A percentile compares a stretch with the other conserved stretches of the same genome.
Evolutionary conservation across 352 stramenopile genomes (phyloP).

Genomic region (Phytopythium cucurbitacearum): DNA sequence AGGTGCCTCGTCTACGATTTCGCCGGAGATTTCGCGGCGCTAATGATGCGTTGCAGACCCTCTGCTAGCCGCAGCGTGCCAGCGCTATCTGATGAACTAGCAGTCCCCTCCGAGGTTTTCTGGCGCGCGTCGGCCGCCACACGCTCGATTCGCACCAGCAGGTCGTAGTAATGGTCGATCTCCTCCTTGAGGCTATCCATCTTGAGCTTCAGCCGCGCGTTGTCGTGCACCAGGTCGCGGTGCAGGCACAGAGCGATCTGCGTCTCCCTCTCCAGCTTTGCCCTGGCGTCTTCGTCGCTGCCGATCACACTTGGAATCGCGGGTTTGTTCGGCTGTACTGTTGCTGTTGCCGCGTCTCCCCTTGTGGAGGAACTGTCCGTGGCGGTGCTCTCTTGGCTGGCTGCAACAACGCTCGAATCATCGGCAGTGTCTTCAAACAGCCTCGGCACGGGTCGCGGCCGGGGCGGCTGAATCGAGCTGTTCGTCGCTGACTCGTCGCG

Average conservation of each 20-base stretch:
- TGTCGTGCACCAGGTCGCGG: slow-evolving; percentile 39
- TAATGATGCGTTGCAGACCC: slow-evolving; percentile 25
- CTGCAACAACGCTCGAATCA: neutral
- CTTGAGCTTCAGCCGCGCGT: slow-evolving; percentile 42
- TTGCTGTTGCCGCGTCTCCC: neutral
- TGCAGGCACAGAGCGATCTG: slow-evolving; percentile 31
- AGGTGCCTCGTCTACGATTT: neutral
- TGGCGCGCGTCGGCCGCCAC: slow-evolving; percentile 10
- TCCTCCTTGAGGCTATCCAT: slow-evolving; percentile 31
- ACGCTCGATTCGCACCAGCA: slow-evolving; percentile 39
- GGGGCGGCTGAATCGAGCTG: slow-evolving; percentile 5
- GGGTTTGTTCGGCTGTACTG: neutral
- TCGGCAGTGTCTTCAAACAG: slow-evolving; percentile 8
- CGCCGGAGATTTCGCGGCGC: slow-evolving; percentile 18
- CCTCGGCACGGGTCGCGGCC: slow-evolving; percentile 5
- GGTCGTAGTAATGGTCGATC: slow-evolving; percentile 49
- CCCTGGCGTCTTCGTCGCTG: slow-evolving; percentile 10
- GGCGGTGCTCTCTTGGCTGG: neutral
- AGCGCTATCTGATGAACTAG: slow-evolving; percentile 1
- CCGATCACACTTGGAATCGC: neutral
- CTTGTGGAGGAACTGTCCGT: neutral
- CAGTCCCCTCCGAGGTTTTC: neutral
- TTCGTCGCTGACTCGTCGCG: slow-evolving; percentile 1
- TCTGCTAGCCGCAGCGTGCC: slow-evolving; percentile 11
- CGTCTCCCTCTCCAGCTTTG: slow-evolving; percentile 20